Evolutionary conservation across 495 filamentous ascomycete genomes (phyloP).

Genomic region (Lepidopterella palustris): DNA sequence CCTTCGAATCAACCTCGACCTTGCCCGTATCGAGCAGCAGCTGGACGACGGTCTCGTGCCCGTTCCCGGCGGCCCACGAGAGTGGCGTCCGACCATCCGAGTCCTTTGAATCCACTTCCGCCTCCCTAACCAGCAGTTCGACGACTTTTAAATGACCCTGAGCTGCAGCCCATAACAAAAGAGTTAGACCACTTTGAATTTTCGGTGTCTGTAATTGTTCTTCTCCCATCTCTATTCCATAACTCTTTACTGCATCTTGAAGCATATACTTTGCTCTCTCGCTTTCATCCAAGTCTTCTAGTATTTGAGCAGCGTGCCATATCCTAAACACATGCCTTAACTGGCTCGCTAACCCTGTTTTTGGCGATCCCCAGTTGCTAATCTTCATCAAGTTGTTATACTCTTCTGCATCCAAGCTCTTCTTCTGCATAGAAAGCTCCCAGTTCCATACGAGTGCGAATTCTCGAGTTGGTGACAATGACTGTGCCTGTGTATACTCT

Average conservation of each 20-base stretch:
- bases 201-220: neutral
- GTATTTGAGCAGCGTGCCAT: slow-evolving; percentile 17
- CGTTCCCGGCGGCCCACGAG: neutral
- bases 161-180: neutral
- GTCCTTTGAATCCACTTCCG: neutral
- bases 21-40: neutral
- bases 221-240: neutral
- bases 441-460: slow-evolving; percentile 27
- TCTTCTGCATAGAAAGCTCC: neutral
- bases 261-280: slow-evolving; percentile 20
- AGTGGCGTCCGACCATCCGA: neutral
- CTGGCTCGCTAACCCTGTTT: slow-evolving; percentile 5
- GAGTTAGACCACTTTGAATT: neutral
- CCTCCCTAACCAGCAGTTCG: neutral
- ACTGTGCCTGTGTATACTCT: neutral
- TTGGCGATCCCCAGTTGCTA: neutral
- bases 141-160: neutral
- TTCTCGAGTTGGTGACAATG: slow-evolving; percentile 15
- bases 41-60: neutral
- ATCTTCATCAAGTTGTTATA: neutral
- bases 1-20: neutral
- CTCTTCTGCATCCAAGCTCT: neutral
- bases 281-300: slow-evolving; percentile 16
- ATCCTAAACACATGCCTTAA: slow-evolving; percentile 13
- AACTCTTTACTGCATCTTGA: slow-evolving; percentile 11